These are phyloP conservation scores for Flaveria floridana DNA, from an alignment of 140 eudicot genomes.

Conservation along the genomic window DNA sequence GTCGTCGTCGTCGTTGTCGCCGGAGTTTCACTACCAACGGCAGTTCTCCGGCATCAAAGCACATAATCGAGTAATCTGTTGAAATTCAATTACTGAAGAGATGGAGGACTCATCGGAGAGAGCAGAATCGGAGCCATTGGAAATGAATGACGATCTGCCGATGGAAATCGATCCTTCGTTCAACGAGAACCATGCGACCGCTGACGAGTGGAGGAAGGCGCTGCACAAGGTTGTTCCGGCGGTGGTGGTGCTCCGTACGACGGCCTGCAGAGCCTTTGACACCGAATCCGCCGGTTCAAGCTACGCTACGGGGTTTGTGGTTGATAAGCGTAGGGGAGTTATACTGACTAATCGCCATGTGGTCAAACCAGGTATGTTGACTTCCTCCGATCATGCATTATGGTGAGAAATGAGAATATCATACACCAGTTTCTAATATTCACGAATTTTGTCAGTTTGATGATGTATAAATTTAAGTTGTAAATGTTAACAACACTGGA, in stretches of 20 bases:
- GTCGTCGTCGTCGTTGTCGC: not conserved
- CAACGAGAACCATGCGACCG: constrained; percentile 57
- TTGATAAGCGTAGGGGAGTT: constrained; percentile 80
- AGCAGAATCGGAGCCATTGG: constrained; percentile 57
- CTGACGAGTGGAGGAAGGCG: constrained; percentile 94
- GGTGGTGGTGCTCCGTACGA: constrained; percentile 90
- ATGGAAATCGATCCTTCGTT: constrained; percentile 87
- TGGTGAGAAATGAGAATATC: not conserved
- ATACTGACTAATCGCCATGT: constrained; percentile 95
- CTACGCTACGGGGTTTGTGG: constrained; percentile 94
- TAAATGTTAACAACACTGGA: not conserved
- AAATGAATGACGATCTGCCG: constrained; percentile 55
- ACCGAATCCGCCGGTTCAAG: constrained; percentile 83
- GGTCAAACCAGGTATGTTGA: constrained; percentile 70
- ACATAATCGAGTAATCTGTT: not conserved
- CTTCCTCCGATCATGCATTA: not conserved
- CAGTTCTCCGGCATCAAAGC: not conserved
- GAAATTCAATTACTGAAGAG: constrained; percentile 4
- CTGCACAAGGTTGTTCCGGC: constrained; percentile 84
- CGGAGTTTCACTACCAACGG: not conserved
- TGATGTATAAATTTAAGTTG: too few species aligned
- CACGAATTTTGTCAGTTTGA: too few species aligned
- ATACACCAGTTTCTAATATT: too few species aligned
- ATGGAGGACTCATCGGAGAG: constrained; percentile 52
- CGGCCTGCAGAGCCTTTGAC: constrained; percentile 87